A percentile compares a stretch with the other conserved stretches of the same genome.
Conservation (phyloP, 805 yeast genomes). For the Candida saitoana region DNA sequence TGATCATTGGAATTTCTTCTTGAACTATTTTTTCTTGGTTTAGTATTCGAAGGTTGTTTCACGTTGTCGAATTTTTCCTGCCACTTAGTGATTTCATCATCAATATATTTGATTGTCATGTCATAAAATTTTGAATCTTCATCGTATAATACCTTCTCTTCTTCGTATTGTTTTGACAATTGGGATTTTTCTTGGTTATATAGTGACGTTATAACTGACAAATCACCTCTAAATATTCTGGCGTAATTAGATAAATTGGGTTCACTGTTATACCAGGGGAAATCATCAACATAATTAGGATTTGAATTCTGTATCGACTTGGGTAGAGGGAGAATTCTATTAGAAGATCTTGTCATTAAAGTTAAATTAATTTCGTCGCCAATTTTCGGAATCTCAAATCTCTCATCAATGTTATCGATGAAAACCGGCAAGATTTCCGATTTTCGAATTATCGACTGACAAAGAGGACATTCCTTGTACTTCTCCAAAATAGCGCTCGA, state of each 20-base stretch:
- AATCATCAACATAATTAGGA: slow-evolving; percentile 30
- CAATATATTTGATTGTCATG: slow-evolving; percentile 55
- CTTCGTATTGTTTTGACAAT: slow-evolving; percentile 47
- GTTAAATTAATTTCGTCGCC: slow-evolving; percentile 55
- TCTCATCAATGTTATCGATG: slow-evolving; percentile 43
- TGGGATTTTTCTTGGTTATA: slow-evolving; percentile 56
- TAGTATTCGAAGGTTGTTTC: background rate
- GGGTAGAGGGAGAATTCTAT: slow-evolving; percentile 49
- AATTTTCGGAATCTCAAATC: slow-evolving; percentile 54
- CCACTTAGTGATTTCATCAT: slow-evolving; percentile 40
- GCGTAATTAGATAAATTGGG: slow-evolving; percentile 44
- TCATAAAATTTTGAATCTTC: slow-evolving; percentile 54
- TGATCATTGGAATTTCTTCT: slow-evolving; percentile 27
- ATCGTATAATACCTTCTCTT: slow-evolving; percentile 56
- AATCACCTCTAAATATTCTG: slow-evolving; percentile 66
- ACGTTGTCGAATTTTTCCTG: slow-evolving; percentile 9
- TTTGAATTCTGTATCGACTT: slow-evolving; percentile 26
- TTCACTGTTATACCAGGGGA: slow-evolving; percentile 50
- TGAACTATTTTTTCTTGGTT: slow-evolving; percentile 4
- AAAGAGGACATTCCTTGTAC: slow-evolving; percentile 75
- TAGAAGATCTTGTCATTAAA: slow-evolving; percentile 52
- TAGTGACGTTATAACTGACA: slow-evolving; percentile 48
- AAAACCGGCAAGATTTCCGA: slow-evolving; percentile 65
- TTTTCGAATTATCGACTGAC: slow-evolving; percentile 52
- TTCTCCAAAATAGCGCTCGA: slow-evolving; percentile 37